Evolutionary conservation across 768 basidiomycete species (phyloP), one percentile per base, ranked within the genome.

Genomic region (Cantharellus cinnabarinus): DNA sequence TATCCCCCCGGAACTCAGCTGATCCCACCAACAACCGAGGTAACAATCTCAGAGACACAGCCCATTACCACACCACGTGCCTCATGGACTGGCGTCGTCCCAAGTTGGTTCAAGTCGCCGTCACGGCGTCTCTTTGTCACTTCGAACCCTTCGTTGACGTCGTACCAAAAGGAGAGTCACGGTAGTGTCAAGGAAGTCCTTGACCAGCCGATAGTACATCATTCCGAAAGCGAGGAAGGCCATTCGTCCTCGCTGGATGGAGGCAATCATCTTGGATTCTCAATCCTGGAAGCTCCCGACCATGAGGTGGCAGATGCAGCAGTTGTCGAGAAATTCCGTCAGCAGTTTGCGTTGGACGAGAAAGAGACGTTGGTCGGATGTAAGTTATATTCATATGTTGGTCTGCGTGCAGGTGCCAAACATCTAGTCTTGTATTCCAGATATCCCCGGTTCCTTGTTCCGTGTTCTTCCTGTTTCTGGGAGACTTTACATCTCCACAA

Each of bases 391-490:
- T 50, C 15, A 15, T 42, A 37, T 34, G 1, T 38, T 41, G 42
- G 34, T 37, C 29, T 29, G 20, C 20, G 20, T 29, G 20, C 20
- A 29, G 20, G 20, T 20, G 4, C 7, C 56, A 35, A 55, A n/a
- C 54, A 35, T 58, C 2, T 2, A 41, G 48, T 51, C 20, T 60
- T 4, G n/a, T 41, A 57, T 71, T 39, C 63, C 64, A 98, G 94
- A 88, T 66, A 89, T 94, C 67, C 80, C 88, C 48, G 90, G 90
- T 5, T 95, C 89, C 68, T 74, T 98, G 50, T 89, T 82, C 70
- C 77, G 94, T 59, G 75, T 94, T 35, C 69, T 99, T n/a, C 94
- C 95, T 0, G 77, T 94, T 7, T 85, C 76, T 61, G 94, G 94
- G 4, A 78, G 83, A 57, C 76, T 97, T 38, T 97, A 85, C 67